These are phyloP conservation scores for Backusella tuberculispora DNA, from an alignment of 192 early-diverging fungal species.

Conservation along the genomic window DNA sequence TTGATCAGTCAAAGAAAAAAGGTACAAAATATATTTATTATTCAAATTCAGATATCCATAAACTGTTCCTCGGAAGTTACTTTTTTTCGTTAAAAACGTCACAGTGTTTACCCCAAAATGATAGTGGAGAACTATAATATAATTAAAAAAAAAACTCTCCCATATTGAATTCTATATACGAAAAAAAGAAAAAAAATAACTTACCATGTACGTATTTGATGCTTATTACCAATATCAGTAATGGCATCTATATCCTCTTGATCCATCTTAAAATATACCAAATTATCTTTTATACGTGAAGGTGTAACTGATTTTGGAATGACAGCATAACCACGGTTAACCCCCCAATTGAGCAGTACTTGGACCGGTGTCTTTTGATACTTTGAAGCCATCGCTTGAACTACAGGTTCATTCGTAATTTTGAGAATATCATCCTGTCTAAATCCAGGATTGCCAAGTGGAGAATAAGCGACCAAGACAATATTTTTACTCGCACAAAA, in stretches of 20 bases:
- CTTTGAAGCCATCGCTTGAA: constrained; percentile 46
- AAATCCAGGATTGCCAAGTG: constrained; percentile 57
- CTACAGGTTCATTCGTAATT: constrained; percentile 17
- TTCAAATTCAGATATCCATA: no score
- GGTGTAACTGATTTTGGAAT: constrained; percentile 70
- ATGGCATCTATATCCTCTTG: constrained; percentile 34
- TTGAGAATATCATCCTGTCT: constrained; percentile 5
- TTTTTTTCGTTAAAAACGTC: no score
- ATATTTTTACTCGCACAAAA: constrained; percentile 66
- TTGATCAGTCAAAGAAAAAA: no score
- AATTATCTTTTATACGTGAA: constrained; percentile 58
- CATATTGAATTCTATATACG: no score
- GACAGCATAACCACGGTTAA: constrained; percentile 55
- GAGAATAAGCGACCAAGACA: constrained; percentile 71
- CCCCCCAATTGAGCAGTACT: constrained; percentile 57
- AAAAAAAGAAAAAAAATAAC: no score
- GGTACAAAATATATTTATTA: no score
- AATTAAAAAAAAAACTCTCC: no score
- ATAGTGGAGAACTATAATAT: neutral
- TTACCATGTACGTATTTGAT: constrained; percentile 20
- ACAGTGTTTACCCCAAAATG: neutral
- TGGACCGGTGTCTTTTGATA: constrained; percentile 54
- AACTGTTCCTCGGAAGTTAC: no score
- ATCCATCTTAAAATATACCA: constrained; percentile 46
- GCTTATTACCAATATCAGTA: constrained; percentile 26